These are phyloP conservation scores for Trametes sp. DNA, from an alignment of 1,284 basidiomycete genomes.

Conservation along the genomic window DNA sequence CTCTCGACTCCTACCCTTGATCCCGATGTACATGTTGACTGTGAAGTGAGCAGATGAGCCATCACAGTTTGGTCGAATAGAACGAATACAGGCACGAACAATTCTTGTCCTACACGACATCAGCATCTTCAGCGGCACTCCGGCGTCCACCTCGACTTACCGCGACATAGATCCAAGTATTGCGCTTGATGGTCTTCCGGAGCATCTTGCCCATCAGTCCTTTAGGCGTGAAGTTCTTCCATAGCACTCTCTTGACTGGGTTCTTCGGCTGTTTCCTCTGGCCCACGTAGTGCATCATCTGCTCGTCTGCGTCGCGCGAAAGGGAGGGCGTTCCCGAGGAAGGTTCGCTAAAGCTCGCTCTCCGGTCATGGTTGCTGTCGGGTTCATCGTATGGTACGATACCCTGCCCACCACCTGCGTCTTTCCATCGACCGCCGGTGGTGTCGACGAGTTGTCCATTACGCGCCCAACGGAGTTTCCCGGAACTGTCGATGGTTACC, in stretches of 20 bases:
- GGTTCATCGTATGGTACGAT: slow-evolving; percentile 56
- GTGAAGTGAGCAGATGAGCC: background rate
- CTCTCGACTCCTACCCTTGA: slow-evolving; percentile 56
- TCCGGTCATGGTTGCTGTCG: slow-evolving; percentile 31
- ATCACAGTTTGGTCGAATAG: slow-evolving; percentile 4
- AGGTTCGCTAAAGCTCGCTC: slow-evolving; percentile 38
- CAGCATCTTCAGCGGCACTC: background rate
- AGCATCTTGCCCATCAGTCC: slow-evolving; percentile 65
- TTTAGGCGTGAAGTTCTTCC: slow-evolving; percentile 57
- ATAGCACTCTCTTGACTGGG: slow-evolving; percentile 49
- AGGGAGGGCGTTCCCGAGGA: slow-evolving; percentile 19
- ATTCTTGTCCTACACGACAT: slow-evolving; percentile 51
- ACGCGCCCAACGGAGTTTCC: slow-evolving; percentile 74
- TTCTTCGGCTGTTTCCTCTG: slow-evolving; percentile 41
- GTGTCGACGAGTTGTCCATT: slow-evolving; percentile 73
- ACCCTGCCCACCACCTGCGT: slow-evolving; percentile 63
- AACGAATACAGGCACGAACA: slow-evolving; percentile 43
- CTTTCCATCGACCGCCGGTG: slow-evolving; percentile 67
- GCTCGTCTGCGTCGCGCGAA: slow-evolving; percentile 43
- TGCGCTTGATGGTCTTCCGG: slow-evolving; percentile 64
- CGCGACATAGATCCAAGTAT: slow-evolving; percentile 77
- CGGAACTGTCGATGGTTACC: slow-evolving; percentile 67
- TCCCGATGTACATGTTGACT: slow-evolving; percentile 78
- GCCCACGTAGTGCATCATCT: slow-evolving; percentile 61
- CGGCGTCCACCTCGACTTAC: slow-evolving; percentile 45